Percentiles rank a stretch among this genome's conserved stretches.
phyloP scores from a whole-genome alignment of 2,329 filamentous ascomycete genomes.

The Aspergillus sp. region DNA sequence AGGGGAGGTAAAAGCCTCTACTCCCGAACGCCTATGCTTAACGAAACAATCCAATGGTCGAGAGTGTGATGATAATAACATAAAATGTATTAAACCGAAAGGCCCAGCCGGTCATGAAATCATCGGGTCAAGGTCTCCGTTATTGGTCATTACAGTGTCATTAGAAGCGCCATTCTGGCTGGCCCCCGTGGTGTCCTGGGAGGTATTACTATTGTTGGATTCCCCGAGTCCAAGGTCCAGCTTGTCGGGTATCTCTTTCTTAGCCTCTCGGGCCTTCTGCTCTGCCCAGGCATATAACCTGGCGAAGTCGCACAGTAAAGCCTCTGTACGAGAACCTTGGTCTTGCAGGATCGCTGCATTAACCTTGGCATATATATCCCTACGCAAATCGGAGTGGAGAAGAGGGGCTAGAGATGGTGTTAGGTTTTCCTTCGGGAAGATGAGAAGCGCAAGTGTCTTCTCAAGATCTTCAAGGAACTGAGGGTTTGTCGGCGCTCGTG shows the following conservation, averaged over 20 bases:
- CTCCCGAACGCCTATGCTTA: constrained; percentile 21
- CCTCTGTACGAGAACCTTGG: constrained; percentile 72
- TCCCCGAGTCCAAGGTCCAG: constrained; percentile 46
- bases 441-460: constrained; percentile 85
- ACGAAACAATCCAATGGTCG: neutral
- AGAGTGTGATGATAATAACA: neutral
- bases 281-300: constrained; percentile 86
- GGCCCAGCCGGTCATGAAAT: constrained; percentile 31
- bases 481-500: constrained; percentile 76
- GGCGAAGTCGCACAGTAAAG: constrained; percentile 78
- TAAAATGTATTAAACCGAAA: neutral
- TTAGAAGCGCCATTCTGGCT: constrained; percentile 32
- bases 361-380: constrained; percentile 80
- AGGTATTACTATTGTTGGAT: constrained; percentile 25
- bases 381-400: constrained; percentile 75
- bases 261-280: constrained; percentile 48
- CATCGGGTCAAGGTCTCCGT: constrained; percentile 43
- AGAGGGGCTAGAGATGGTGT: constrained; percentile 73
- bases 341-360: constrained; percentile 82
- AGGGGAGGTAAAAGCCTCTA: too few relatives aligned
- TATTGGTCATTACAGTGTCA: constrained; percentile 44
- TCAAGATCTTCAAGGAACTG: constrained; percentile 86
- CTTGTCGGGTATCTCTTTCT: constrained; percentile 48
- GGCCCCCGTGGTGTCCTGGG: constrained; percentile 16
- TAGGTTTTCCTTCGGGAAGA: constrained; percentile 80